Evolutionary conservation across 1,284 basidiomycete species (phyloP).

Genomic region (Marasmius sp.): DNA sequence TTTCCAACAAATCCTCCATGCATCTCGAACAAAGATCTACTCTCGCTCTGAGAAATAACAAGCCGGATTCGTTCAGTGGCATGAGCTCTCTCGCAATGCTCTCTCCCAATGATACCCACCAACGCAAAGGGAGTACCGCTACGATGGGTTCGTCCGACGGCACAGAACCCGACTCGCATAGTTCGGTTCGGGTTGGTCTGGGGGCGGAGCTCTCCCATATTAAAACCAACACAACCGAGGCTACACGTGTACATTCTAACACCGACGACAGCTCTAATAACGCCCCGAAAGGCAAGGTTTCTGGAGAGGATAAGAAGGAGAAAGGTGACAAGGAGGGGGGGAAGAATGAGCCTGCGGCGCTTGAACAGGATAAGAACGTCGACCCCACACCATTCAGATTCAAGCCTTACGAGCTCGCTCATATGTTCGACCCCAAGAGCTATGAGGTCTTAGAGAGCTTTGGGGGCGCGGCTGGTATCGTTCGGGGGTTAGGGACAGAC

Average conservation of each 20-base stretch:
- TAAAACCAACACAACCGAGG: slow-evolving; percentile 14
- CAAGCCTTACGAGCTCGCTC: slow-evolving; percentile 77
- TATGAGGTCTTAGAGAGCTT: slow-evolving; percentile 69
- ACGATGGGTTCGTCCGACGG: slow-evolving; percentile 39
- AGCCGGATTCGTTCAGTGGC: slow-evolving; percentile 60
- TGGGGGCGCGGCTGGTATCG: slow-evolving; percentile 73
- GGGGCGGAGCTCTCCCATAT: slow-evolving; percentile 20
- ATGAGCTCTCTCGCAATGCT: slow-evolving; percentile 57
- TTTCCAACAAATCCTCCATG: slow-evolving; percentile 61
- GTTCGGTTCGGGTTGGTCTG: slow-evolving; percentile 28
- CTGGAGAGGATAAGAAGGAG: neutral
- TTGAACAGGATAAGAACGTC: slow-evolving; percentile 55
- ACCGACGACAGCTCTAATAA: slow-evolving; percentile 1
- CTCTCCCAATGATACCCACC: slow-evolving; percentile 42
- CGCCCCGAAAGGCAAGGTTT: slow-evolving; percentile 3
- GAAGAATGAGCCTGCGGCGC: slow-evolving; percentile 21
- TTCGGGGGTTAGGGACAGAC: slow-evolving; percentile 77
- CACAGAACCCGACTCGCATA: slow-evolving; percentile 28
- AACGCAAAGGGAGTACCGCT: slow-evolving; percentile 47
- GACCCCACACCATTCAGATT: slow-evolving; percentile 73
- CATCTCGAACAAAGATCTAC: slow-evolving; percentile 52
- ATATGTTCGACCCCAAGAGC: slow-evolving; percentile 88
- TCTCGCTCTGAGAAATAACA: slow-evolving; percentile 67
- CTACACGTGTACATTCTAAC: slow-evolving; percentile 6
- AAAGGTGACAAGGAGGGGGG: slow-evolving; percentile 3